Evolutionary conservation across 495 filamentous ascomycete genomes (phyloP).

Genomic region (Podospora pseudopauciseta): DNA sequence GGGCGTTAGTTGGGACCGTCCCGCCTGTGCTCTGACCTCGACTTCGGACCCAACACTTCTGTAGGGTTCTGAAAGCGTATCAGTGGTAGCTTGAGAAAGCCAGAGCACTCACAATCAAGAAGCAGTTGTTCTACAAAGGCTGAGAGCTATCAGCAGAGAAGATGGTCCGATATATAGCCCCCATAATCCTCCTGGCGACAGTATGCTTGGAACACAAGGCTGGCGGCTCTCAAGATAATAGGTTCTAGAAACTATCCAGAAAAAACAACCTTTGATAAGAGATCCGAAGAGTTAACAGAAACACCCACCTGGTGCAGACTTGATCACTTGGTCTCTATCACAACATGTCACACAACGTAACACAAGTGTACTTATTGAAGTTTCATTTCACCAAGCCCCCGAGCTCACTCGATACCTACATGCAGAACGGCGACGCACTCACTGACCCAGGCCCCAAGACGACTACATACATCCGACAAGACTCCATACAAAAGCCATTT

Average conservation of each 20-base stretch:
- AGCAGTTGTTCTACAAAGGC: no score
- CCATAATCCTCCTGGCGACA: no score
- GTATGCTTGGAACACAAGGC: no score
- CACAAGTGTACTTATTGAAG: background rate
- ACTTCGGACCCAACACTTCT: background rate
- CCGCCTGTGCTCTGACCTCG: background rate
- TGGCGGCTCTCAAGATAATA: no score
- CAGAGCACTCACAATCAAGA: background rate
- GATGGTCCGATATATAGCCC: no score
- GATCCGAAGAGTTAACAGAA: no score
- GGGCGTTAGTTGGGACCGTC: background rate
- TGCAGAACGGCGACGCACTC: background rate
- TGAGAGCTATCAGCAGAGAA: no score
- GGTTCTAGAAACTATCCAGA: no score
- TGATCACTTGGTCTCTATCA: background rate
- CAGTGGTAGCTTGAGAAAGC: background rate
- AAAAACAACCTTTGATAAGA: no score
- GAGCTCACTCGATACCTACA: background rate
- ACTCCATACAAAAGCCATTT: background rate
- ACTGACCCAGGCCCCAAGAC: no score
- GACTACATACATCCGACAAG: background rate
- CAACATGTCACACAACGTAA: background rate
- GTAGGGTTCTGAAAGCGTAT: background rate
- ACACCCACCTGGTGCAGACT: background rate
- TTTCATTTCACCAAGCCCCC: background rate